These are phyloP conservation scores for Trypanosomatidae sp. DNA, from an alignment of 208 protist genomes.

Conservation along the genomic window DNA sequence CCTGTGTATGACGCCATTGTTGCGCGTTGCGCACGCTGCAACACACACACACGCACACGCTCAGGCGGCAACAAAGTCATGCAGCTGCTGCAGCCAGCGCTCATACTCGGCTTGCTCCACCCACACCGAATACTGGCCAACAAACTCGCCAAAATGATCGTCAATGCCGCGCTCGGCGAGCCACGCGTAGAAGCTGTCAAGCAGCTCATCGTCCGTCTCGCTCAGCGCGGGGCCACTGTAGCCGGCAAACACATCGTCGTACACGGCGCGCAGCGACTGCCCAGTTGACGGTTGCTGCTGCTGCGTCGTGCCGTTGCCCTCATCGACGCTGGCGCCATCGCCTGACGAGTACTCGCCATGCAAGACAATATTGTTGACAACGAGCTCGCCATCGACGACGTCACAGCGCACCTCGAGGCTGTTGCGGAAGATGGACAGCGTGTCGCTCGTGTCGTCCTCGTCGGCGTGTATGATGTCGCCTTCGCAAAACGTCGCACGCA, in stretches of 20 bases:
- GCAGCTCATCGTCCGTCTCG: constrained; percentile 69
- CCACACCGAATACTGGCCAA: constrained; percentile 69
- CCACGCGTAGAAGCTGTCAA: constrained; percentile 67
- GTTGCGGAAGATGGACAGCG: constrained; percentile 38
- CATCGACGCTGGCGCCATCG: background rate
- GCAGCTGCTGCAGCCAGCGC: constrained; percentile 66
- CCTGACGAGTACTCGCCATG: constrained; percentile 14
- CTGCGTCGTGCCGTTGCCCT: background rate
- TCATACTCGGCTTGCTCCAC: constrained; percentile 83
- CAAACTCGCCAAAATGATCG: constrained; percentile 70
- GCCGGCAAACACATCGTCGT: constrained; percentile 54
- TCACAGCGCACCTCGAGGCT: constrained; percentile 65
- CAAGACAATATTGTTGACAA: constrained; percentile 54
- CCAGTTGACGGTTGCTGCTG: background rate
- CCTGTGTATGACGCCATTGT: no score
- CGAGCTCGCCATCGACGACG: constrained; percentile 66
- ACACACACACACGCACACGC: background rate
- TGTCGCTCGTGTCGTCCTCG: no score
- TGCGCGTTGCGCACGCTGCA: no score
- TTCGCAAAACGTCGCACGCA: no score
- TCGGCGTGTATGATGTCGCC: no score
- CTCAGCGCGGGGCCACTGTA: constrained; percentile 65
- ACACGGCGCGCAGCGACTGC: background rate
- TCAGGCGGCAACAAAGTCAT: constrained; percentile 71
- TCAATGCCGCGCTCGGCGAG: constrained; percentile 69